Evolutionary conservation across 345 rosid genomes (phyloP).

Genomic region (Eucalyptus regnans): DNA sequence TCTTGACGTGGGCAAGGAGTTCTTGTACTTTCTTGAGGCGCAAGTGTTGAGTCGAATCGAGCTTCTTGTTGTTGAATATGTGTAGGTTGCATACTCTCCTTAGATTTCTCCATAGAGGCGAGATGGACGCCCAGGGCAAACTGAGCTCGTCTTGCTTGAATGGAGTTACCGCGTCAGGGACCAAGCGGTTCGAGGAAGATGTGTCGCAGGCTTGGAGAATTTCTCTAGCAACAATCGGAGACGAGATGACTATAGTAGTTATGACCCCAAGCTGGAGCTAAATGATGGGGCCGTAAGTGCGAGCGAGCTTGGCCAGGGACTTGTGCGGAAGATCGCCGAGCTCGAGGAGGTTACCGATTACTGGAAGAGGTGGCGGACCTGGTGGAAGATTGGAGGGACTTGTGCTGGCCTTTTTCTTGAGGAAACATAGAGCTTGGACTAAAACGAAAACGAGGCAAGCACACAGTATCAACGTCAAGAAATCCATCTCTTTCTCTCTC

Average conservation of each 20-base stretch:
- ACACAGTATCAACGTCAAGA: too few species aligned
- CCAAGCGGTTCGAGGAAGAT: neutral
- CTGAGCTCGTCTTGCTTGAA: constrained; percentile 2
- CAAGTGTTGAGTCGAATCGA: neutral
- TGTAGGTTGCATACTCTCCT: constrained; percentile 1
- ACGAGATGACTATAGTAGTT: constrained; percentile 7
- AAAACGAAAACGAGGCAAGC: too few species aligned
- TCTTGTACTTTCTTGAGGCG: neutral
- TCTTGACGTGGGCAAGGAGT: neutral
- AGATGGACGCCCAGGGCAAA: neutral
- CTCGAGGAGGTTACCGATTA: too few species aligned
- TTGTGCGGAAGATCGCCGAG: too few species aligned
- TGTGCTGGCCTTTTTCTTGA: too few species aligned
- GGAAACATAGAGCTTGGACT: too few species aligned
- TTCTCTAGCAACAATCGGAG: neutral
- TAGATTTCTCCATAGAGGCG: constrained; percentile 20
- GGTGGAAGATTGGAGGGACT: too few species aligned
- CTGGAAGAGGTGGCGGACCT: too few species aligned
- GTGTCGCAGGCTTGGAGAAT: constrained; percentile 22
- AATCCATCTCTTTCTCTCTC: too few species aligned
- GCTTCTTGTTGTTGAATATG: constrained; percentile 1
- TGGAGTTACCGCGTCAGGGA: neutral
- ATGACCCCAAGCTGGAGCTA: neutral
- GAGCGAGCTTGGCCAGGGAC: too few species aligned
- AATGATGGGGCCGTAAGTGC: too few species aligned